Conservation (phyloP, 2,329 filamentous ascomycete genomes). For the Xylariaceae sp. region DNA sequence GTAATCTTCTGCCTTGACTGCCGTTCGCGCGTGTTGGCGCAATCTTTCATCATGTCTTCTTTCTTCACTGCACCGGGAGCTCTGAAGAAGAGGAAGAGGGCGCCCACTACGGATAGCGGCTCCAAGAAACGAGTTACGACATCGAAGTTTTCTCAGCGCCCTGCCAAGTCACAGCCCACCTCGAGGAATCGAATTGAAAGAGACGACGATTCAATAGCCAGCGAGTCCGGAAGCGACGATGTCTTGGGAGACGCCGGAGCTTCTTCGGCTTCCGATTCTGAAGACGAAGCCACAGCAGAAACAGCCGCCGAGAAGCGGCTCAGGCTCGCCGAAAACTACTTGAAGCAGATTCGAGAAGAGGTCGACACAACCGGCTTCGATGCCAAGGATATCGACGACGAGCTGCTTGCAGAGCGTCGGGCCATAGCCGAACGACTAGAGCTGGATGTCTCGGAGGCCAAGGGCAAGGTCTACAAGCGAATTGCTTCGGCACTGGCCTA, state of each 20-base stretch:
- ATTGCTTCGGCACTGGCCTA: slow-evolving; percentile 70
- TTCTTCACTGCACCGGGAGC: slow-evolving; percentile 89
- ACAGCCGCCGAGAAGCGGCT: slow-evolving; percentile 83
- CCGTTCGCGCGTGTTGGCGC: too few species aligned
- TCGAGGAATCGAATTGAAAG: slow-evolving; percentile 41
- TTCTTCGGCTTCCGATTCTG: slow-evolving; percentile 37
- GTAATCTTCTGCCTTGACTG: too few species aligned
- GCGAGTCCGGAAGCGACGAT: slow-evolving; percentile 63
- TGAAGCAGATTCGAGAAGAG: slow-evolving; percentile 81
- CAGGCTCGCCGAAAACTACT: slow-evolving; percentile 82
- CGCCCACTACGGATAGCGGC: slow-evolving; percentile 42
- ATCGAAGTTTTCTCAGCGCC: too few species aligned
- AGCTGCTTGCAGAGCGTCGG: slow-evolving; percentile 60
- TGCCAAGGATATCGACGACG: slow-evolving; percentile 85
- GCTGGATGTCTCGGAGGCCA: slow-evolving; percentile 86
- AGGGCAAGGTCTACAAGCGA: slow-evolving; percentile 79
- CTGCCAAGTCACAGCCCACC: slow-evolving; percentile 30
- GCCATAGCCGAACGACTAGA: slow-evolving; percentile 31
- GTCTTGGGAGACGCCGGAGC: slow-evolving; percentile 39
- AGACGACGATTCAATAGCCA: slow-evolving; percentile 73
- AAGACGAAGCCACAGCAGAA: slow-evolving; percentile 71
- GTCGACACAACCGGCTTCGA: slow-evolving; percentile 77
- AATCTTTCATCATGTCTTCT: slow-evolving; percentile 59
- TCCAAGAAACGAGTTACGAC: slow-evolving; percentile 51
- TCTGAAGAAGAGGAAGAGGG: slow-evolving; percentile 84